A percentile compares a stretch with the other conserved stretches of the same genome.
Evolutionary conservation across 257 asterid species (phyloP).

Genomic region (Coffea eugenioides): DNA sequence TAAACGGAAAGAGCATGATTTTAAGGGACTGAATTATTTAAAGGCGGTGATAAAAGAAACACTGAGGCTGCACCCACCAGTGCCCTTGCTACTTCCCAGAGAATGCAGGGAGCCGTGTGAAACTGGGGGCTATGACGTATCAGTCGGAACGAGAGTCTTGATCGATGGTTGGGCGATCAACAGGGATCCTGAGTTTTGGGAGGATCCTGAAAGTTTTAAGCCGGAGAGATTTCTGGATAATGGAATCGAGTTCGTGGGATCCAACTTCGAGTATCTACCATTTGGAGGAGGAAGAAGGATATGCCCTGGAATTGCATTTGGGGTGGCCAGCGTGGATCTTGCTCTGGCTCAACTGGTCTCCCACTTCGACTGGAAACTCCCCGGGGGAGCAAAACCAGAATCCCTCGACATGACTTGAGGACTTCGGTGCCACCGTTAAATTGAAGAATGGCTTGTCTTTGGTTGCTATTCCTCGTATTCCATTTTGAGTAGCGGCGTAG

Average conservation of each 20-base stretch:
- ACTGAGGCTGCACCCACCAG: background rate
- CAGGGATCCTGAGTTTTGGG: background rate
- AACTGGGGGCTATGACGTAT: background rate
- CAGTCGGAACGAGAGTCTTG: background rate
- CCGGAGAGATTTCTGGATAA: too few species aligned
- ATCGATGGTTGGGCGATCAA: background rate
- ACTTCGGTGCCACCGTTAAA: slow-evolving; percentile 12
- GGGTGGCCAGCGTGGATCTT: slow-evolving; percentile 19
- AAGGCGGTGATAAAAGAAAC: slow-evolving; percentile 13
- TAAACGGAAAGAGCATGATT: background rate
- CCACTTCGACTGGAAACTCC: slow-evolving; percentile 34
- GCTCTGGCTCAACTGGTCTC: slow-evolving; percentile 24
- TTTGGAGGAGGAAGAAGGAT: slow-evolving; percentile 21
- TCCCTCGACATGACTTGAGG: slow-evolving; percentile 32
- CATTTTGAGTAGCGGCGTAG: background rate
- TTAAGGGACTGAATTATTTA: background rate
- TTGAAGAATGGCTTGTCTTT: slow-evolving; percentile 4
- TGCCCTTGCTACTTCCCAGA: background rate
- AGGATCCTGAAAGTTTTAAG: too few species aligned
- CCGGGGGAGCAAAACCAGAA: slow-evolving; percentile 9
- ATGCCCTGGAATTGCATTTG: slow-evolving; percentile 28
- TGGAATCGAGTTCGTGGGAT: too few species aligned
- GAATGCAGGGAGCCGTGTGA: background rate
- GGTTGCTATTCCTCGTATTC: background rate
- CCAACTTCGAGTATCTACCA: too few species aligned